Percentiles rank a stretch among this genome's conserved stretches.
phyloP scores from a whole-genome alignment of 257 asterid genomes.

The Solanum verrucosum region DNA sequence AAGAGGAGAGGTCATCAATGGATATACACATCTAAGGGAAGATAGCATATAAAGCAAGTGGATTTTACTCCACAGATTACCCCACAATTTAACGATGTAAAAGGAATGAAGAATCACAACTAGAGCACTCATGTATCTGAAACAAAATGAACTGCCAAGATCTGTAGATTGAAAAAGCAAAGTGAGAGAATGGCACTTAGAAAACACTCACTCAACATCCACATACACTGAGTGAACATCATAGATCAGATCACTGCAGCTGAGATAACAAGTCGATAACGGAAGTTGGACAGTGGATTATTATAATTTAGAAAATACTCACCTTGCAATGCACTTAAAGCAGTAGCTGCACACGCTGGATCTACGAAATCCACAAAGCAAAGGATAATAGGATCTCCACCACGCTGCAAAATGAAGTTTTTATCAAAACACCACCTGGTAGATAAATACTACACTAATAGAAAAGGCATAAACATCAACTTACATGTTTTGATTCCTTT shows the following conservation, averaged over 20 bases:
- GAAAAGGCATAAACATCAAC: neutral
- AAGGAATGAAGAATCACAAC: neutral
- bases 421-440: neutral
- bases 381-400: conserved; percentile 45
- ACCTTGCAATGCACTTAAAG: conserved; percentile 54
- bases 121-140: neutral
- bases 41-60: neutral
- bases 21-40: neutral
- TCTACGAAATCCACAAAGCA: conserved; percentile 45
- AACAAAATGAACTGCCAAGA: neutral
- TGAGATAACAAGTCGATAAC: neutral
- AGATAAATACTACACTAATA: neutral
- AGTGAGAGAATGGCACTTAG: neutral
- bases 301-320: neutral
- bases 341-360: conserved; percentile 58
- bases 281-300: neutral
- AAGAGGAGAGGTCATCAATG: neutral
- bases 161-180: neutral
- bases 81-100: neutral
- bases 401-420: conserved; percentile 28
- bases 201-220: neutral
- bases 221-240: neutral
- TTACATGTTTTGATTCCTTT: conserved; percentile 47
- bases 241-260: neutral
- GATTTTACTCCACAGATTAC: neutral